Percentiles rank a stretch among this genome's conserved stretches.
Conservation (phyloP, 2,329 filamentous ascomycete genomes). For the Pestalotiopsis fici region DNA sequence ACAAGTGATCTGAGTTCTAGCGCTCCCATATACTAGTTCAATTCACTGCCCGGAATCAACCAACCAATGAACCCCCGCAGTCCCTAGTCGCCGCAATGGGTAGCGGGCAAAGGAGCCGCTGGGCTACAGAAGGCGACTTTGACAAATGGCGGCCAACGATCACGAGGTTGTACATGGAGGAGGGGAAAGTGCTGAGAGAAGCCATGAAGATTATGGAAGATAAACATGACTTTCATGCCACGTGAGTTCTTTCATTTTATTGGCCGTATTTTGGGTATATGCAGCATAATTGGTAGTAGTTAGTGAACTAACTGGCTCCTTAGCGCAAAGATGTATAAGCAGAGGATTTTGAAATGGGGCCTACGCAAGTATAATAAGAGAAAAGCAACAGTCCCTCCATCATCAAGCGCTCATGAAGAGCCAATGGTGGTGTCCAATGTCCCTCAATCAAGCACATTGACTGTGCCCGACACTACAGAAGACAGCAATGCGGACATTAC, state of each 20-base stretch:
- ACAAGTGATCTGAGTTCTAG: too few species aligned
- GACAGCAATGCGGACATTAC: background rate
- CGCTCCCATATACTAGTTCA: too few species aligned
- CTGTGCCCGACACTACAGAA: background rate
- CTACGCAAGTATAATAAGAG: slow-evolving; percentile 7
- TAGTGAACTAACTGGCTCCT: background rate
- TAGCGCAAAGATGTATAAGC: slow-evolving; percentile 9
- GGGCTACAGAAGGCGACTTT: slow-evolving; percentile 7
- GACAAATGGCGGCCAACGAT: slow-evolving; percentile 4
- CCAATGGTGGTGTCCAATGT: background rate
- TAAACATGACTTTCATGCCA: slow-evolving; percentile 7
- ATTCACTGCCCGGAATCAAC: background rate
- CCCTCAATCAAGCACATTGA: background rate
- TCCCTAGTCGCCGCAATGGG: background rate
- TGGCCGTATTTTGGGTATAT: background rate
- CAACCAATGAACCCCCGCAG: background rate
- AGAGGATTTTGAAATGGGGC: slow-evolving; percentile 2
- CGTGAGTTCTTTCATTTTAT: slow-evolving; percentile 6
- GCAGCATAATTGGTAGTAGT: background rate
- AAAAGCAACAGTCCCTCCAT: background rate
- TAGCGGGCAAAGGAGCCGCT: background rate
- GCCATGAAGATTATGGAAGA: slow-evolving; percentile 6
- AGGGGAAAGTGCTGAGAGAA: background rate
- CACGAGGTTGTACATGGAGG: slow-evolving; percentile 9
- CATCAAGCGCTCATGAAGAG: background rate